Base-by-base conservation (phyloP, 2,329 filamentous ascomycete genomes). In the Venturia effusa region DNA sequence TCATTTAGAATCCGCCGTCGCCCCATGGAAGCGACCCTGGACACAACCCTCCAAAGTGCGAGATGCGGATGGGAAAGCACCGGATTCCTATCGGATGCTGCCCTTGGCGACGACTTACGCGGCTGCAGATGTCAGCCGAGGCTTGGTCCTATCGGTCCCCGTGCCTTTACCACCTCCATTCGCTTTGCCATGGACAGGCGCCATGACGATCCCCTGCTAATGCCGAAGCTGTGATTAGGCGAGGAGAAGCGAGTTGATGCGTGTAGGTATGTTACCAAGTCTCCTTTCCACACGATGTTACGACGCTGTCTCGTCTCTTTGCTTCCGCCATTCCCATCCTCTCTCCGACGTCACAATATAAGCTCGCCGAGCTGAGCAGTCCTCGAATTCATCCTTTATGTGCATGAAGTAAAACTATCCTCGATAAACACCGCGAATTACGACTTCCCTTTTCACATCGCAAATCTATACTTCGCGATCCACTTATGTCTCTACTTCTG, bases 121-220 rank as follows among this genome's bases (percentile, higher is more conserved):
- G 7, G 17, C 15, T 24, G 43, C 48, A 55, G 27, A 19, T 32
- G 48, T 11, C 48, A 54, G 48, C 24, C 48, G 27, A 54, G 32
- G 48, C 48, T 30, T 54, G 45, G 17, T 54, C 15, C 15, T 55
- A 7, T 48, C 45, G 4, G 45, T 27, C 51, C 51, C 51, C 51
- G 51, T 57, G 51, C 51, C 51, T 57, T n/a, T 32, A 55, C 51
- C 51, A n/a, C 15, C 51, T 19, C 51, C 51, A 34, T 57, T 57
- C 51, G 51, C 27, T 34, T 34, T 57, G 19, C 51, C 51, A 37
- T 57, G 51, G 19, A 10, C 45, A 51, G 45, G 22, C 45, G n/a
- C 13, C 19, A 34, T 57, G 51, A 34, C 27, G 51, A 57, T 34
- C 51, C 51, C 51, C 22, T n/a, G 37, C 37, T 34, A 59, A n/a